Base-by-base conservation (phyloP, 441 rosid species). In the Arabidopsis lyrata region DNA sequence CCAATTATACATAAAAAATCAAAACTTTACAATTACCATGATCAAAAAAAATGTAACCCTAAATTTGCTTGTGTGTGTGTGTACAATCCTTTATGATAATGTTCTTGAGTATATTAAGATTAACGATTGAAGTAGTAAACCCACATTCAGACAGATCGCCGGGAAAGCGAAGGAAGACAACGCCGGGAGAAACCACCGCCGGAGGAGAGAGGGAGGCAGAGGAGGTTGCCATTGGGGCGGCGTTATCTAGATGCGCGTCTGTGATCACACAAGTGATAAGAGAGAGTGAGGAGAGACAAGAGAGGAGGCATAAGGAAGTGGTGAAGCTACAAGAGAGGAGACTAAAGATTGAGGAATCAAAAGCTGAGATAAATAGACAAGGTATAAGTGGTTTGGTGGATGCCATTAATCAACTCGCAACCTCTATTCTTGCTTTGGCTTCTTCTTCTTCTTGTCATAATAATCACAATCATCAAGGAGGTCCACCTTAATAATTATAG, bases 351-450 rank as follows among this genome's bases (percentile, higher is more conserved):
- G 95, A 91, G 63, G 86, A 89, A 77, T 84, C 88, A 0, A 89
- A 86, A 58, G 58, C 81, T 35, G 89, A 89, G 80, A 83, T 86
- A 62, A 85, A 76, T 64, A 70, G 70, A 62, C 78, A 81, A 71
- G 83, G 89, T 14, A 81, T 87, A 62, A 77, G 39, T 78, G 92
- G 86, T 31, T 74, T 89, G 49, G 90, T 85, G 38, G 88, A 87
- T 39, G 87, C 90, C 79, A 86, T 91, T 82, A 89, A 88, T 80
- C 85, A 84, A 70, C 92, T 89, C 35, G 89, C 93, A 80, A 82
- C 82, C 54, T 88, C 95, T 5, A 87, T 91, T 72, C 77, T 78
- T 52, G 80, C 88, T 70, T 70, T 91, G 57, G 93, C 90, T 35
- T 83, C 95, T 55, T 49, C 95, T 55, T 49, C 35, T 50, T 52